Evolutionary conservation across 139 green algal species (phyloP).

Genomic region (Volvox africanus): DNA sequence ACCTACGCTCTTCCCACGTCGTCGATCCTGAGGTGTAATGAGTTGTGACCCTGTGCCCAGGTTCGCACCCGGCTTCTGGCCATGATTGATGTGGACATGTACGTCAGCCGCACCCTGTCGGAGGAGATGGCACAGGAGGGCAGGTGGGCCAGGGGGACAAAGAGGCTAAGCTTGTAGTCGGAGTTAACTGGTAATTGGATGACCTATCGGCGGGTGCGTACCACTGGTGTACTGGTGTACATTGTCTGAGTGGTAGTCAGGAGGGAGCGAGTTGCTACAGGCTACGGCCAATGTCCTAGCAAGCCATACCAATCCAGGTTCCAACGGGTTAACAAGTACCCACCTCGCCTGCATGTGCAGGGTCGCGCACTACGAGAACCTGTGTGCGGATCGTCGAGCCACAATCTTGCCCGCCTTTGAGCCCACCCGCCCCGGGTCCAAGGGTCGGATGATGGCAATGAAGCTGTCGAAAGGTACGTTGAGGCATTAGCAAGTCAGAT

Average conservation of each 20-base stretch:
- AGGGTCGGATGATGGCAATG: conserved; percentile 24
- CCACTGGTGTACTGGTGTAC: no score
- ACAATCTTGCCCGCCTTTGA: conserved; percentile 60
- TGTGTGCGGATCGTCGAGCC: conserved; percentile 18
- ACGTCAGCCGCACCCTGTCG: conserved; percentile 44
- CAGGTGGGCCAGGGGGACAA: not conserved
- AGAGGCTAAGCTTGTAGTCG: no score
- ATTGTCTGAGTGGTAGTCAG: no score
- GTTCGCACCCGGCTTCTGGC: conserved; percentile 59
- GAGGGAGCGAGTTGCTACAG: no score
- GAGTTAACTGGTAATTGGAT: no score
- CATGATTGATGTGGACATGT: conserved; percentile 65
- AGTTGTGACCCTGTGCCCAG: conserved; percentile 19
- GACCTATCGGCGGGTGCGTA: no score
- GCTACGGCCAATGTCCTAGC: no score
- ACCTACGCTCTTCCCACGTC: no score
- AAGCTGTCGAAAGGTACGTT: conserved; percentile 21
- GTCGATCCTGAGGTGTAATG: no score
- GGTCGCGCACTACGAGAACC: conserved; percentile 27
- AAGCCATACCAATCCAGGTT: no score
- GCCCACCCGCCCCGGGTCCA: conserved; percentile 31
- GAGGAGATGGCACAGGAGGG: conserved; percentile 35
- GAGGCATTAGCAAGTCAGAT: no score
- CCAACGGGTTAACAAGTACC: not conserved
- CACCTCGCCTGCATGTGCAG: not conserved